Base-by-base conservation (phyloP, 164 flowering plant species). In the Magnolia sinica region DNA sequence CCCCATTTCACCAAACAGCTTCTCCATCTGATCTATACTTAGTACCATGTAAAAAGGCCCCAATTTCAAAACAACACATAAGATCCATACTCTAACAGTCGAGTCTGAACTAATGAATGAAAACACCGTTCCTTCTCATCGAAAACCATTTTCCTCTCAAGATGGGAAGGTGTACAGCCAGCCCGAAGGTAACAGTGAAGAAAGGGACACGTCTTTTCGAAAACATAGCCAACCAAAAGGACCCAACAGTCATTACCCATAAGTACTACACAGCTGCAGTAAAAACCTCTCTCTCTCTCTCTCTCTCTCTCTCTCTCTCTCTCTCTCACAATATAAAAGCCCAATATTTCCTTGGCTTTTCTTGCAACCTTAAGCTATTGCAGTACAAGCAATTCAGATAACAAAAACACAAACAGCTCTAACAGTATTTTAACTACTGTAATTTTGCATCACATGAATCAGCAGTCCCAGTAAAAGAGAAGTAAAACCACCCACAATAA, bases 341-440 rank as follows among this genome's bases (percentile, higher is more conserved):
- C 27, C 71, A 45, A 68, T 49, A 37, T 68, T 50, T 68, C 74
- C 45, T 23, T 72, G 20, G 58, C 64, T 45, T 73, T 73, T 73
- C 75, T 45, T 73, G 51, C 23, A n/a, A 52, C 74, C 50, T n/a
- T 8, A 55, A 72, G 50, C 5, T 2, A 14, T 70, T n/a, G 9
- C 24, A 9, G 75, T 73, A 61, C 65, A 8, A 31, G n/a, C 7
- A 59, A 55, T 23, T 73, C 59, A 73, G 20, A 20, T 9, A 52
- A 14, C 64, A n/a, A 37, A 68, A 19, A 29, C 51, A 68, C 29
- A 61, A 50, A 73, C 68, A 73, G 66, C 27, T 20, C 31, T 49
- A 59, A 61, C 50, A 31, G 75, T 59, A 50, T 18, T 61, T 14
- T 73, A 29, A 37, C 75, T 7, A 50, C 66, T 24, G 50, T 31